Evolutionary conservation across 345 rosid species (phyloP), one percentile per base, ranked within the genome.

Genomic region (Gossypium australe): DNA sequence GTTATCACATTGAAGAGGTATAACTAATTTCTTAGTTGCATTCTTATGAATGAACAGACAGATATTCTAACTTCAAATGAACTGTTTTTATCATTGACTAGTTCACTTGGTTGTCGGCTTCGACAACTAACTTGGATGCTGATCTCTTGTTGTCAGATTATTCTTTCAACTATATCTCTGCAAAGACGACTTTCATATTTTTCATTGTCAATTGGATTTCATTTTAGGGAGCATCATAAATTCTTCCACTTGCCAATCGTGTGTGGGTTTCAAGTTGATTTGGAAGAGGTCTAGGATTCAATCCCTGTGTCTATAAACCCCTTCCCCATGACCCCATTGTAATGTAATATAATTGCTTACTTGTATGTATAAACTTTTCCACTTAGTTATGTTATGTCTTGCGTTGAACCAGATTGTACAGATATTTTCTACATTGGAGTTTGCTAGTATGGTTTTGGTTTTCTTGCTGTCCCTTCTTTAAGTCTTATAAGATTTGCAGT

Each of bases 1-100:
- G 96, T 75, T 93, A 85, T 13, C 94, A 80, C 74, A 91, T 93
- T 75, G 99, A 95, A 85, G 98, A 95, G 99, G 96, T 90, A 82
- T 13, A 24, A 9, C 52, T 53, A 7, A 71, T 70, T 63, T 64
- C 56, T 29, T 34, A 34, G 41, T 34, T 34, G 41, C 7, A 34
- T 34, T 34, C 41, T 34, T 34, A 48, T 12, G 62, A 43, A 29
- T 11, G 64, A 17, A 29, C 13, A 34, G 41, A 34, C 14, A 34
- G 38, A 34, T 34, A 34, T 16, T 38, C 20, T 49, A 7, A 16
- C 29, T 9, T 12, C 48, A 41, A 77, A 22, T 34, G 18, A 47
- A 57, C 22, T 10, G 29, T 62, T 24, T 8, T 62, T 29, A 47
- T 55, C 62, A 6, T 44, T 45, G 20, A 45, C 24, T 34, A 4